Percentiles rank a stretch among this genome's conserved stretches.
Conservation (phyloP, 495 filamentous ascomycete genomes). For the Patellaria atrata region DNA sequence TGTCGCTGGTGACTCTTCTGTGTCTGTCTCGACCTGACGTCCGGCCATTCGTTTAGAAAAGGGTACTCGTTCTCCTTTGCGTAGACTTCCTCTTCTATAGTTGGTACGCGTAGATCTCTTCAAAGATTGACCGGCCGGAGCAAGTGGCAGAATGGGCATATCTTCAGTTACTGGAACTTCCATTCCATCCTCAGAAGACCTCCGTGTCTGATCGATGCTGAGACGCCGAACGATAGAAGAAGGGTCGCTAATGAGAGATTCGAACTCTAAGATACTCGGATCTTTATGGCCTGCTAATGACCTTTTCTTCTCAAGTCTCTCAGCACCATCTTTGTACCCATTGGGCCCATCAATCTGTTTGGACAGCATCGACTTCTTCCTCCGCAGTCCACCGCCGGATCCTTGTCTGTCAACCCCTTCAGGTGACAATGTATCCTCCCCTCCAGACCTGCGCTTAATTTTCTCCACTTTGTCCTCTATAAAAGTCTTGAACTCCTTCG, state of each 20-base stretch:
- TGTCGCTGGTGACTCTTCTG: constrained; percentile 37
- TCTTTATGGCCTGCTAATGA: constrained; percentile 29
- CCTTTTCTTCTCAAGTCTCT: constrained; percentile 61
- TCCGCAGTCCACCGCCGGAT: constrained; percentile 49
- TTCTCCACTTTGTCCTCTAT: constrained; percentile 82
- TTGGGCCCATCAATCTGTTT: constrained; percentile 68
- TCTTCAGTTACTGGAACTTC: constrained; percentile 50
- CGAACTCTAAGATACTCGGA: constrained; percentile 51
- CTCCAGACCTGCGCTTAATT: constrained; percentile 72
- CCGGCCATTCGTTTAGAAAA: constrained; percentile 61
- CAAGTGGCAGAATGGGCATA: constrained; percentile 68
- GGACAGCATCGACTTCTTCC: constrained; percentile 94
- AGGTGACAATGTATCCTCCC: constrained; percentile 46
- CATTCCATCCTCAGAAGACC: constrained; percentile 24
- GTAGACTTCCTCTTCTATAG: constrained; percentile 76
- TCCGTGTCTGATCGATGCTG: constrained; percentile 36
- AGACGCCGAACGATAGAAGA: constrained; percentile 51
- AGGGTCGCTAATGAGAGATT: constrained; percentile 69
- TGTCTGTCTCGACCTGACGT: constrained; percentile 39
- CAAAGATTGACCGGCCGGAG: constrained; percentile 57
- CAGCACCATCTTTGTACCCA: constrained; percentile 75
- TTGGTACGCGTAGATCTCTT: constrained; percentile 83
- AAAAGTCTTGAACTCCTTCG: constrained; percentile 93
- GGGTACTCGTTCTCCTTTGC: constrained; percentile 59
- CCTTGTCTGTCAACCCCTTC: constrained; percentile 47